Evolutionary conservation across 352 stramenopile genomes (phyloP).

Genomic region (Ochromonadaceae sp.): DNA sequence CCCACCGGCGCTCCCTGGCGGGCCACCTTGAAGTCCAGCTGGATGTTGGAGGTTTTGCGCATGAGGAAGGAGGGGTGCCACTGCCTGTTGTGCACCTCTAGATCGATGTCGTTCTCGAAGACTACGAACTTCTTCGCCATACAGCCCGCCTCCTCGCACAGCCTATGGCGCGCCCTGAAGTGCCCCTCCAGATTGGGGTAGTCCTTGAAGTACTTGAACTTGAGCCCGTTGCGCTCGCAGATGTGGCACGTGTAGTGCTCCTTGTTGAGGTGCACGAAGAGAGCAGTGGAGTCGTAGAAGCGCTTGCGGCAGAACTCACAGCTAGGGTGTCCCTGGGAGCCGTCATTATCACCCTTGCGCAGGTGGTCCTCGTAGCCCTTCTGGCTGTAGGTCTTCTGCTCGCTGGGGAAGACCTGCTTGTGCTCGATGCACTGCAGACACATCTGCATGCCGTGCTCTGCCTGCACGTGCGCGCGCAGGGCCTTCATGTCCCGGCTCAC

Average conservation of each 20-base stretch:
- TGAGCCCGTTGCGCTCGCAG: conserved; percentile 13
- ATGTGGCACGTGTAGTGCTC: conserved; percentile 25
- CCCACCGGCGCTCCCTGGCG: too few relatives aligned
- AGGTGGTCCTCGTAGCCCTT: conserved; percentile 20
- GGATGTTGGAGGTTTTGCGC: too few relatives aligned
- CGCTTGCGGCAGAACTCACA: conserved; percentile 25
- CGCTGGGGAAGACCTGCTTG: conserved; percentile 21
- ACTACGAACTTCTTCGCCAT: conserved; percentile 25
- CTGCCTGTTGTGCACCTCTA: not conserved
- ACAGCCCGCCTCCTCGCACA: conserved; percentile 22
- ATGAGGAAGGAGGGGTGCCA: conserved; percentile 8
- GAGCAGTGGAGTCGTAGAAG: conserved; percentile 18
- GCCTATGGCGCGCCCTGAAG: conserved; percentile 18
- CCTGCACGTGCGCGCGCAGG: not conserved
- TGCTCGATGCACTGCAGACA: conserved; percentile 23
- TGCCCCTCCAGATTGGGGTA: conserved; percentile 22
- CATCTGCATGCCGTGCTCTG: conserved; percentile 19
- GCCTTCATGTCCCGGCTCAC: not conserved
- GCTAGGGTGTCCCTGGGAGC: conserved; percentile 21
- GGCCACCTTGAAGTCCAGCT: too few relatives aligned
- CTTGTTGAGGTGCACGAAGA: conserved; percentile 20
- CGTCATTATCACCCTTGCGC: conserved; percentile 19
- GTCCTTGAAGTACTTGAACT: conserved; percentile 22
- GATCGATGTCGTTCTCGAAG: conserved; percentile 22
- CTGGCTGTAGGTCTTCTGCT: conserved; percentile 15